phyloP scores from a whole-genome alignment of 306 rosid species.

The Cucurbita pepo region DNA sequence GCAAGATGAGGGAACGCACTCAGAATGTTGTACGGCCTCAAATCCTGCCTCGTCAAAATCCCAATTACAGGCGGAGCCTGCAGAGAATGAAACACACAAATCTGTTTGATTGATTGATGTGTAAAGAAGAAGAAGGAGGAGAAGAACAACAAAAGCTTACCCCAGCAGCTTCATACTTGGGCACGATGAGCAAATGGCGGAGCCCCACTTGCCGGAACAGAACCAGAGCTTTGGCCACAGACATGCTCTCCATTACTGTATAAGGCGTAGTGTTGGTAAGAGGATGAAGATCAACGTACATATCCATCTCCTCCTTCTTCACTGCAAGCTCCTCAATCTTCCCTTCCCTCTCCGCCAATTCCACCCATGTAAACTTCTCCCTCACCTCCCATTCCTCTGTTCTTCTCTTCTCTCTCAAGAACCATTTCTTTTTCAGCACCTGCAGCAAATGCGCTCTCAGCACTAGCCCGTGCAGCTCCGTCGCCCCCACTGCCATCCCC shows the following conservation, averaged over 20 bases:
- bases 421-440: slow-evolving; percentile 70
- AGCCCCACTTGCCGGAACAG: slow-evolving; percentile 79
- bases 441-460: slow-evolving; percentile 71
- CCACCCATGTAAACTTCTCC: slow-evolving; percentile 68
- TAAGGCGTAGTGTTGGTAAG: slow-evolving; percentile 71
- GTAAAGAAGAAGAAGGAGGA: neutral
- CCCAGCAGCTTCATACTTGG: slow-evolving; percentile 58
- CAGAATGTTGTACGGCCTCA: slow-evolving; percentile 58
- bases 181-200: slow-evolving; percentile 78
- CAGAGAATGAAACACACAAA: neutral
- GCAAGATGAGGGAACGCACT: slow-evolving; percentile 54
- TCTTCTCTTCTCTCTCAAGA: slow-evolving; percentile 49
- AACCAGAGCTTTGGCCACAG: slow-evolving; percentile 77
- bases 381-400: slow-evolving; percentile 85
- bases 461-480: slow-evolving; percentile 60
- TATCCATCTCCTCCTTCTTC: slow-evolving; percentile 61
- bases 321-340: slow-evolving; percentile 62
- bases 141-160: slow-evolving; percentile 25
- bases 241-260: slow-evolving; percentile 58
- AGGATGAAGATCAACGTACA: slow-evolving; percentile 83
- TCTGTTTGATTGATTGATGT: neutral
- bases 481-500: slow-evolving; percentile 31
- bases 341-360: slow-evolving; percentile 59
- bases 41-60: slow-evolving; percentile 78
- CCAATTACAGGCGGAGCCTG: slow-evolving; percentile 71